phyloP scores from a whole-genome alignment of 768 basidiomycete species.

The Leccinum rimulosum region DNA sequence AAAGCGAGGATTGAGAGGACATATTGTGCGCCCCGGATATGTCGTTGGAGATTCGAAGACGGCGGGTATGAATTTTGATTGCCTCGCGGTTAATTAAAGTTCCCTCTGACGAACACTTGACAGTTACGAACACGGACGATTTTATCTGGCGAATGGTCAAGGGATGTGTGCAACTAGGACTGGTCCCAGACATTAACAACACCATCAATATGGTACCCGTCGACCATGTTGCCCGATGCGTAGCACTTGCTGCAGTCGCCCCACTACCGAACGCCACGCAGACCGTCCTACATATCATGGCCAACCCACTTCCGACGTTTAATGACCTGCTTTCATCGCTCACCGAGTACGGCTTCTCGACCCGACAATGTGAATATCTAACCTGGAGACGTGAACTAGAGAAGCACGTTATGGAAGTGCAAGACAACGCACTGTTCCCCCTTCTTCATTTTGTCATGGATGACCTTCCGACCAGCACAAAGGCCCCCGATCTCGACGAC shows the following conservation, averaged over 20 bases:
- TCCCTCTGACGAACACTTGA: slow-evolving; percentile 3
- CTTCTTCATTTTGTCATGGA: slow-evolving; percentile 96
- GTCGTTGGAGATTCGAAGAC: slow-evolving; percentile 89
- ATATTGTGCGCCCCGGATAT: slow-evolving; percentile 92
- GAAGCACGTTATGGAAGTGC: slow-evolving; percentile 89
- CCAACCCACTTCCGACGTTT: slow-evolving; percentile 83
- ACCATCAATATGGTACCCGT: slow-evolving; percentile 98
- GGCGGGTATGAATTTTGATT: slow-evolving; percentile 57
- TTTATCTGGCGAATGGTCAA: slow-evolving; percentile 98
- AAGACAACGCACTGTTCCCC: slow-evolving; percentile 97
- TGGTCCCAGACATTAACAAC: slow-evolving; percentile 97
- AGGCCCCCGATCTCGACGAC: slow-evolving; percentile 88
- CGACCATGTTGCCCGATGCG: slow-evolving; percentile 88
- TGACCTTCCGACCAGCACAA: slow-evolving; percentile 95
- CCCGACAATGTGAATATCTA: slow-evolving; percentile 81
- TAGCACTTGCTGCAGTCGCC: slow-evolving; percentile 67
- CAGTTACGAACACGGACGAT: slow-evolving; percentile 98
- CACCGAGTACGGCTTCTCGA: slow-evolving; percentile 74
- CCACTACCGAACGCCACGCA: slow-evolving; percentile 47
- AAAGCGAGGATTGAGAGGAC: slow-evolving; percentile 75
- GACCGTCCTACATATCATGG: slow-evolving; percentile 80
- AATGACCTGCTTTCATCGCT: slow-evolving; percentile 80
- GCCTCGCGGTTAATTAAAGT: neutral
- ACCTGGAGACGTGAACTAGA: slow-evolving; percentile 91
- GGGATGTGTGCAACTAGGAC: slow-evolving; percentile 96